Evolutionary conservation across 2,329 filamentous ascomycete genomes (phyloP).

Genomic region (Curvularia verruculosa): DNA sequence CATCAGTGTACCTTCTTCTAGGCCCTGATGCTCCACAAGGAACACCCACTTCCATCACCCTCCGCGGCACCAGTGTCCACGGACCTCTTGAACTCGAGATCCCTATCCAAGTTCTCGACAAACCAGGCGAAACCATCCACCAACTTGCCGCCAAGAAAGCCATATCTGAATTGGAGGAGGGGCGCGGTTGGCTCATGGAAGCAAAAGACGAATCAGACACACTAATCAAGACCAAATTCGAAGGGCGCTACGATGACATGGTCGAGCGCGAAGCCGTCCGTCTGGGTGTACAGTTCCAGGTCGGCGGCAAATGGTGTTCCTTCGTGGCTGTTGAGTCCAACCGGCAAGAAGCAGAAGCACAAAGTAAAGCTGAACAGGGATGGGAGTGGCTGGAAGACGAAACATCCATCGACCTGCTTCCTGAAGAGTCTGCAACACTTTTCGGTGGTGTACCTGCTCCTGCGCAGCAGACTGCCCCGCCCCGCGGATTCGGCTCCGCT

Average conservation of each 20-base stretch:
- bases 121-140: slow-evolving; percentile 65
- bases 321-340: slow-evolving; percentile 69
- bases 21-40: slow-evolving; percentile 57
- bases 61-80: slow-evolving; percentile 63
- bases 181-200: slow-evolving; percentile 65
- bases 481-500: background rate
- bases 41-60: slow-evolving; percentile 61
- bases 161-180: slow-evolving; percentile 71
- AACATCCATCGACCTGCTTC: background rate
- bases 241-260: slow-evolving; percentile 63
- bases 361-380: slow-evolving; percentile 16
- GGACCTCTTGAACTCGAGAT: slow-evolving; percentile 69
- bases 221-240: slow-evolving; percentile 50
- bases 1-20: slow-evolving; percentile 69
- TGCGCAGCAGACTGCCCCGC: background rate
- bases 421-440: background rate
- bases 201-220: slow-evolving; percentile 48
- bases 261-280: slow-evolving; percentile 70
- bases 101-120: slow-evolving; percentile 60
- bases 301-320: slow-evolving; percentile 72
- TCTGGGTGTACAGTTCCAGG: slow-evolving; percentile 69
- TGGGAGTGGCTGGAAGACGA: slow-evolving; percentile 39
- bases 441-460: background rate
- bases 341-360: background rate
- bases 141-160: slow-evolving; percentile 73